Evolutionary conservation across 2,329 filamentous ascomycete genomes (phyloP).

Genomic region (Cytospora piceae): DNA sequence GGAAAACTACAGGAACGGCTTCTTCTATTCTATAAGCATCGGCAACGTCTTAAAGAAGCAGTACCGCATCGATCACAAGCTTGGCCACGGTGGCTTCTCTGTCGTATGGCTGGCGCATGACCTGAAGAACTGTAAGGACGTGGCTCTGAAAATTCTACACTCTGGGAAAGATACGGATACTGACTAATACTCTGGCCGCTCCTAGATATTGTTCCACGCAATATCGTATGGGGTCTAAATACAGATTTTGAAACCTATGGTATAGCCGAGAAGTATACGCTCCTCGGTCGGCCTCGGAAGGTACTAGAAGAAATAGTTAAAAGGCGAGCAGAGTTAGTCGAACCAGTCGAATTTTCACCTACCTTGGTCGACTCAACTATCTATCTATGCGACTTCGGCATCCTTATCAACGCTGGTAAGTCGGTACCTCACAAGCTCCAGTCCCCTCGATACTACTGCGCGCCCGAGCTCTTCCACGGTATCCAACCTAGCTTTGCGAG

Average conservation of each 20-base stretch:
- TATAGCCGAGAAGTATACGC: conserved; percentile 2
- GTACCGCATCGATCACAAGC: conserved; percentile 47
- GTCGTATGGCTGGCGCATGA: conserved; percentile 46
- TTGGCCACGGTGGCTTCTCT: conserved; percentile 46
- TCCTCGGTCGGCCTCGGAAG: conserved; percentile 58
- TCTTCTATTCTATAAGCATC: conserved; percentile 46
- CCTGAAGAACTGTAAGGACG: neutral
- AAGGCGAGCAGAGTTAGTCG: neutral
- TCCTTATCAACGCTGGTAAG: neutral
- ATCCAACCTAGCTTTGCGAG: neutral
- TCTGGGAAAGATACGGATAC: too few relatives aligned
- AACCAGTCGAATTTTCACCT: conserved; percentile 4
- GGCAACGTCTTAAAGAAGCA: conserved; percentile 44
- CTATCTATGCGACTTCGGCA: conserved; percentile 13
- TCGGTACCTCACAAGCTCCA: conserved; percentile 10
- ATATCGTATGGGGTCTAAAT: conserved; percentile 8
- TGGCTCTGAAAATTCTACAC: conserved; percentile 14
- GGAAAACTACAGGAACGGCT: conserved; percentile 33
- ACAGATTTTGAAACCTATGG: neutral
- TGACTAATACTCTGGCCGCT: too few relatives aligned
- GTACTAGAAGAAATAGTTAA: conserved; percentile 52
- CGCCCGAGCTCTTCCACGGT: conserved; percentile 8
- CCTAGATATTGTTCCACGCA: conserved; percentile 6
- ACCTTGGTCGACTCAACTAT: neutral
- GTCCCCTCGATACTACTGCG: conserved; percentile 3